Percentiles rank a stretch among this genome's conserved stretches.
These are phyloP conservation scores for Cenchrus americanus DNA, from an alignment of 176 grass and related monocot genomes.

Conservation along the genomic window DNA sequence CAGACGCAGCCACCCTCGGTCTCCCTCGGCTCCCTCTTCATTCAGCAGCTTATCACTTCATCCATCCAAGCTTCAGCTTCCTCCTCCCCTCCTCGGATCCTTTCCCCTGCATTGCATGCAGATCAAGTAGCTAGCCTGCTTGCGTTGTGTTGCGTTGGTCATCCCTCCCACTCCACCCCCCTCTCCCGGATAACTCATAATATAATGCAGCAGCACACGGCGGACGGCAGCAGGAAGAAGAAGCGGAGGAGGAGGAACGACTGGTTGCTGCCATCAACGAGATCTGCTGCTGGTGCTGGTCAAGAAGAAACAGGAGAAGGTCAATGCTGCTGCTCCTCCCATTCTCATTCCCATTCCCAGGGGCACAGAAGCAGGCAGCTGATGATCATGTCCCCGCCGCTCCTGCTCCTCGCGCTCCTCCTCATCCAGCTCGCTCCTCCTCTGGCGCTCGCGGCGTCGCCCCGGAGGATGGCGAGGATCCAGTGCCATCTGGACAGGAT, in stretches of 20 bases:
- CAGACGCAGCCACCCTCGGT: no score
- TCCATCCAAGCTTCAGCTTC: no score
- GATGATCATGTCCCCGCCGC: neutral
- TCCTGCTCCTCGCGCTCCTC: neutral
- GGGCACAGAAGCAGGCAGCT: neutral
- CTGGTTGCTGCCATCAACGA: neutral
- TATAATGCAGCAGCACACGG: slow-evolving; percentile 28
- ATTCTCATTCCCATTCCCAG: neutral
- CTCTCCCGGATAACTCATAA: neutral
- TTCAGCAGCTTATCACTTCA: no score
- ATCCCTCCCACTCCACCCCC: neutral
- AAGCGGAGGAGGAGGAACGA: neutral
- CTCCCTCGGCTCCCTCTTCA: no score
- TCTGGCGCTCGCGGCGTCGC: slow-evolving; percentile 23
- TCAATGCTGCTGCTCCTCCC: neutral
- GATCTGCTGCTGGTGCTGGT: neutral
- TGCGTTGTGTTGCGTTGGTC: no score
- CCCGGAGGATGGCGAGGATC: slow-evolving; percentile 59
- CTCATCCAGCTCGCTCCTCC: neutral
- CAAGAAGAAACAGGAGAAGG: no score
- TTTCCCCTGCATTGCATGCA: no score
- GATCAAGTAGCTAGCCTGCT: no score
- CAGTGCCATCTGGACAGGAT: slow-evolving; percentile 65
- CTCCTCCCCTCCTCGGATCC: no score
- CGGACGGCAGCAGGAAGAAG: slow-evolving; percentile 16